These are phyloP conservation scores for Termitomyces heimii DNA, from an alignment of 768 basidiomycete species.

Conservation along the genomic window DNA sequence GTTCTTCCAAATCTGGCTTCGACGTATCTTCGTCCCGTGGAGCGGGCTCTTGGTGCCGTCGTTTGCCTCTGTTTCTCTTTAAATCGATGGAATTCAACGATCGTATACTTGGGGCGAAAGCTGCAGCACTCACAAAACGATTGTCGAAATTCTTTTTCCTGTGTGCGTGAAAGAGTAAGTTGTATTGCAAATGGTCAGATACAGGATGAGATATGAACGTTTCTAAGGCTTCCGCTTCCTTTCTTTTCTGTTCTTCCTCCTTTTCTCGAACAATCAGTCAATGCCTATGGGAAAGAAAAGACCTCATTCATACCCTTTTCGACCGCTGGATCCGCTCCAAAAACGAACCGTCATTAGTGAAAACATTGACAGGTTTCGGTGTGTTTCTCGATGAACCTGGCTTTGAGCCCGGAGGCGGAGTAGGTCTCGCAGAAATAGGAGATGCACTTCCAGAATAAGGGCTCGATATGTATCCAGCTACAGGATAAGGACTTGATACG, in stretches of 20 bases:
- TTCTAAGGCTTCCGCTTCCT: slow-evolving; percentile 42
- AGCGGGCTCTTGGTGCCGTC: slow-evolving; percentile 35
- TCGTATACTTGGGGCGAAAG: background rate
- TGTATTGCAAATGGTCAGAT: background rate
- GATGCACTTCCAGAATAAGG: slow-evolving; percentile 10
- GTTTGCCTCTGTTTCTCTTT: slow-evolving; percentile 55
- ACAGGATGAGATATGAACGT: slow-evolving; percentile 29
- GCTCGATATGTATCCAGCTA: slow-evolving; percentile 1
- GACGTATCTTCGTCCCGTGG: background rate
- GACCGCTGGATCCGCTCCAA: slow-evolving; percentile 55
- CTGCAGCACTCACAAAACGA: slow-evolving; percentile 23
- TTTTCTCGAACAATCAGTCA: slow-evolving; percentile 13
- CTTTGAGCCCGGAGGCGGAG: slow-evolving; percentile 9
- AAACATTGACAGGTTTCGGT: slow-evolving; percentile 43
- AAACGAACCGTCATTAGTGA: slow-evolving; percentile 67
- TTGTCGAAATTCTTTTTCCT: slow-evolving; percentile 59
- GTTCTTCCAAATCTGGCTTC: slow-evolving; percentile 21
- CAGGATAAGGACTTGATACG: background rate
- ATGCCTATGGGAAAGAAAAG: background rate
- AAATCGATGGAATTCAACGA: background rate
- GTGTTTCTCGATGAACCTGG: slow-evolving; percentile 30
- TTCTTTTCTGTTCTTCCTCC: slow-evolving; percentile 57
- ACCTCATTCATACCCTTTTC: slow-evolving; percentile 32
- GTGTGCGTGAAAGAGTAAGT: slow-evolving; percentile 4
- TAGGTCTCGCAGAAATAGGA: slow-evolving; percentile 8